Conservation (phyloP, 495 filamentous ascomycete genomes). For the Trypethelium eluteriae region DNA sequence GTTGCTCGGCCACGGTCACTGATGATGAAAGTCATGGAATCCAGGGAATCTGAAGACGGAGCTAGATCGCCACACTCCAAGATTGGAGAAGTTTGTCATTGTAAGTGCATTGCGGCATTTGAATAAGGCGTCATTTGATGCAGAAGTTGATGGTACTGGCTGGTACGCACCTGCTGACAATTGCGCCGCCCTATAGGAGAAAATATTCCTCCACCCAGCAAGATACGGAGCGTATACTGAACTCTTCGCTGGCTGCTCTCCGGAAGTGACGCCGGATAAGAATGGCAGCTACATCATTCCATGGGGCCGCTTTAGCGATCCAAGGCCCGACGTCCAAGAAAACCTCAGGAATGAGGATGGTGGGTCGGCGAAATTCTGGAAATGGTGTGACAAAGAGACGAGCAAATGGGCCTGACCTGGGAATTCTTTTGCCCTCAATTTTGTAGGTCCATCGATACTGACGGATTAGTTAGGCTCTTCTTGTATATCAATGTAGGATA, state of each 20-base stretch:
- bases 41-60: constrained; percentile 38
- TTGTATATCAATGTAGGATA: no score
- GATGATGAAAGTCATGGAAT: constrained; percentile 25
- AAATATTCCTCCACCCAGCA: constrained; percentile 16
- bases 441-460: background rate
- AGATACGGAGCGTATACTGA: constrained; percentile 31
- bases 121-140: background rate
- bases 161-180: background rate
- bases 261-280: constrained; percentile 22
- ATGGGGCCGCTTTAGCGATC: constrained; percentile 29
- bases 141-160: background rate
- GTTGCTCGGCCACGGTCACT: background rate
- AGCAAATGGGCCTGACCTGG: background rate
- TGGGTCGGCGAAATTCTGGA: constrained; percentile 31
- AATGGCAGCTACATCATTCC: constrained; percentile 31
- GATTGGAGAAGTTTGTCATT: background rate
- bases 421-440: background rate
- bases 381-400: constrained; percentile 32
- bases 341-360: constrained; percentile 27
- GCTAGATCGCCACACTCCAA: constrained; percentile 24
- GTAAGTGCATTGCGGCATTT: background rate
- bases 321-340: constrained; percentile 23
- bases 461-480: no score
- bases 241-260: constrained; percentile 30
- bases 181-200: background rate